phyloP scores from a whole-genome alignment of 805 yeast species.

The Lipomyces spencermartinsiae region DNA sequence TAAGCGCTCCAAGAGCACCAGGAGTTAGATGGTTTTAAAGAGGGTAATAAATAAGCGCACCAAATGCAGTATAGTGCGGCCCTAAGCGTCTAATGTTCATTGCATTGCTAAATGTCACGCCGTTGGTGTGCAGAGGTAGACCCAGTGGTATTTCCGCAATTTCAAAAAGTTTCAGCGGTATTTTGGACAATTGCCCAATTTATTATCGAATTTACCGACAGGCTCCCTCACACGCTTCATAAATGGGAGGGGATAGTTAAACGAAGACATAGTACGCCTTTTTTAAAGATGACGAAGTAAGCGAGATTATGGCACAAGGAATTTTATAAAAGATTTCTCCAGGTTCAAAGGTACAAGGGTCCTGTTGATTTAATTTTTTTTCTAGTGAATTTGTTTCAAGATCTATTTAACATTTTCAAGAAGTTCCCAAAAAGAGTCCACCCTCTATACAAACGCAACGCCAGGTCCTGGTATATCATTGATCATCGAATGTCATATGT shows the following conservation, averaged over 20 bases:
- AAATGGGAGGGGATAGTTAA: conserved; percentile 1
- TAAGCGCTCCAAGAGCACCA: too few species aligned
- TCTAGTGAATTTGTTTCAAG: background rate
- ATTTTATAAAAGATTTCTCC: background rate
- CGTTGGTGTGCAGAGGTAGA: too few species aligned
- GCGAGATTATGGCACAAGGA: background rate
- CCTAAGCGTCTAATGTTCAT: too few species aligned
- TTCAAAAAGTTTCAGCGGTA: background rate
- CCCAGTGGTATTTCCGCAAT: too few species aligned
- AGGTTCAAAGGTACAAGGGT: background rate
- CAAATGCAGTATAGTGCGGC: too few species aligned
- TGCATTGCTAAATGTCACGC: too few species aligned
- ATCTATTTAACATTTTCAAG: background rate
- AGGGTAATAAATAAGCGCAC: too few species aligned
- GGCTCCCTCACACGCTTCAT: background rate
- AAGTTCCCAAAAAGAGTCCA: background rate
- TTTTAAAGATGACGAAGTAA: background rate
- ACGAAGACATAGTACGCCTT: background rate
- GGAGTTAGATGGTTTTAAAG: too few species aligned
- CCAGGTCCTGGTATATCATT: background rate
- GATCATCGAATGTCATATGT: background rate
- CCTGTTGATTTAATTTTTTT: background rate
- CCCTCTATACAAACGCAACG: background rate
- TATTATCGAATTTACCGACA: background rate
- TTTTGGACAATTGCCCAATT: background rate